phyloP scores from a whole-genome alignment of 2,329 filamentous ascomycete species.

The Phaeosphaeria sp. region DNA sequence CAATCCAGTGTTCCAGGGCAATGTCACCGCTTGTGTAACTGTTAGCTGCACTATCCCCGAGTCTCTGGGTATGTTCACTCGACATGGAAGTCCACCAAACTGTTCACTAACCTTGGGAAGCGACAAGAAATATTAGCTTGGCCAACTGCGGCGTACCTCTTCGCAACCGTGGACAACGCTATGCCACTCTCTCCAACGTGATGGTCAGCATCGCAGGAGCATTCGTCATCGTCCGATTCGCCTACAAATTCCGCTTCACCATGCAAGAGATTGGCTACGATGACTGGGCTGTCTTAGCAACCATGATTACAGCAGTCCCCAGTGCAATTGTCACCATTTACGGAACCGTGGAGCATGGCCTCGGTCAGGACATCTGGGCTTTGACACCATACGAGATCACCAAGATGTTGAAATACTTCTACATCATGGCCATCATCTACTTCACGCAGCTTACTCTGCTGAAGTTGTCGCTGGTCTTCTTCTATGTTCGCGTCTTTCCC shows the following conservation, averaged over 20 bases:
- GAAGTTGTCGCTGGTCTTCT: slow-evolving; percentile 39
- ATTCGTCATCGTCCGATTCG: slow-evolving; percentile 45
- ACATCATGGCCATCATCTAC: slow-evolving; percentile 45
- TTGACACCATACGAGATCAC: slow-evolving; percentile 52
- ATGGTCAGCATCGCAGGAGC: slow-evolving; percentile 44
- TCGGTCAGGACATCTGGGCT: slow-evolving; percentile 62
- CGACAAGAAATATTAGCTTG: slow-evolving; percentile 51
- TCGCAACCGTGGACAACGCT: slow-evolving; percentile 44
- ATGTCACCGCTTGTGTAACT: slow-evolving; percentile 27
- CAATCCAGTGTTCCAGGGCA: slow-evolving; percentile 24
- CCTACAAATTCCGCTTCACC: slow-evolving; percentile 46
- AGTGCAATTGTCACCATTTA: slow-evolving; percentile 35
- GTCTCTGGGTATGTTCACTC: slow-evolving; percentile 18
- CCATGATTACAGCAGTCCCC: slow-evolving; percentile 27
- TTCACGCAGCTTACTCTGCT: slow-evolving; percentile 37
- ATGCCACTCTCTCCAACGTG: slow-evolving; percentile 42
- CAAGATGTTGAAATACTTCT: slow-evolving; percentile 49
- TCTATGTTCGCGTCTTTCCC: slow-evolving; percentile 43
- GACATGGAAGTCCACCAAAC: neutral
- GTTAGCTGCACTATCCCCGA: slow-evolving; percentile 29
- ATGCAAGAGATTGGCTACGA: slow-evolving; percentile 46
- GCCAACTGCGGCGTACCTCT: slow-evolving; percentile 49
- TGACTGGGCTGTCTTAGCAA: slow-evolving; percentile 43
- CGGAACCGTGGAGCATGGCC: slow-evolving; percentile 44
- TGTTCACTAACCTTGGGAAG: slow-evolving; percentile 18